Base-by-base conservation (phyloP, 1,284 basidiomycete genomes). In the Phylloporus sp. region DNA sequence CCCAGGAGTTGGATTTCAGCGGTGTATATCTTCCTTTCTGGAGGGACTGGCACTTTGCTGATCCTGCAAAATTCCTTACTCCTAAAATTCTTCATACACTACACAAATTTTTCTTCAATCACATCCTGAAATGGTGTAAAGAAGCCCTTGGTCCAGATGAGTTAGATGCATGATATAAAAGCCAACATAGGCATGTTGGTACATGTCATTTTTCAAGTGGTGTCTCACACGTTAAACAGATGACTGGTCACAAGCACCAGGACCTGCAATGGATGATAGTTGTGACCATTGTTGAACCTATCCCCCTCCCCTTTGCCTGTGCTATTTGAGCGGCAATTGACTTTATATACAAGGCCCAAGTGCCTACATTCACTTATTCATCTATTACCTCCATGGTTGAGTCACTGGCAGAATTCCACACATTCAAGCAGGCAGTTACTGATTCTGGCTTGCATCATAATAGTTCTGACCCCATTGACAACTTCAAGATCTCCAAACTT, bases 251-350 rank as follows among this genome's bases (percentile, higher is more conserved):
- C 13, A 40, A 59, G 10, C 66, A 64, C 32, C 28, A 29, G 1
- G 60, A 67, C 22, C 22, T 66, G 15, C 58, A 66, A 37, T 28
- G 40, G 6, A 62, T 31, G 8, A 62, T 64, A 6, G 46, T 64
- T 20, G 49, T 55, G 7, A 18, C 32, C 4, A 64, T 64, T 11
- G 24, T 51, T 20, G 55, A 61, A 5, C 29, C 40, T 3, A 39
- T 39, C 3, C 4, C 37, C 46, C 8, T 46, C 49, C 24, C 51
- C 44, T 24, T 52, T 59, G 37, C 49, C 26, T 13, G 20, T 24
- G 31, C 50, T 6, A 18, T 49, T 29, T 28, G 46, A 47, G 46
- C 31, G 5, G 22, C 18, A 12, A 15, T 49, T 10, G 47, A 49
- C 15, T 49, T 49, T 10, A 49, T 49, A 4, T 49, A 49, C 28